phyloP scores from a whole-genome alignment of 108 stramenopile genomes.

The Nitzschia putrida region DNA sequence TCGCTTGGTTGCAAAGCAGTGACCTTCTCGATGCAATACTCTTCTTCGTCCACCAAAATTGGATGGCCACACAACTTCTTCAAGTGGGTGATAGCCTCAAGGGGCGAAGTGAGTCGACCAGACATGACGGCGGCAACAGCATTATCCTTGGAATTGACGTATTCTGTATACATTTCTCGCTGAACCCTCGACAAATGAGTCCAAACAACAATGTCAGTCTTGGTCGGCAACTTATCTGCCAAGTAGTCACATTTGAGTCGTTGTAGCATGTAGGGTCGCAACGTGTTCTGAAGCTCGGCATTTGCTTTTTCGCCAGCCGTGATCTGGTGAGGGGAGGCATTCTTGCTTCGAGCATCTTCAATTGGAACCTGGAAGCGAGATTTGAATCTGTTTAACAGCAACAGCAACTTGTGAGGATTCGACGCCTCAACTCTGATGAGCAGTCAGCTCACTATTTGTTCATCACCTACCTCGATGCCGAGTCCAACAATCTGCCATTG shows the following conservation, averaged over 20 bases:
- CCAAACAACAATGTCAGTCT: slow-evolving; percentile 94
- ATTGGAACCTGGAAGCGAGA: slow-evolving; percentile 72
- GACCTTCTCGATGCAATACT: neutral
- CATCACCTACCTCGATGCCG: slow-evolving; percentile 36
- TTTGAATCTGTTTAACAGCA: slow-evolving; percentile 43
- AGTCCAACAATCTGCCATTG: slow-evolving; percentile 65
- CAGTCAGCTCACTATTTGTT: neutral
- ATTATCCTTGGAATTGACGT: slow-evolving; percentile 65
- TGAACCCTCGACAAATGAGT: slow-evolving; percentile 81
- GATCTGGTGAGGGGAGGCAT: slow-evolving; percentile 61
- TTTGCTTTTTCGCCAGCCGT: slow-evolving; percentile 73
- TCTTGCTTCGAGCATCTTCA: slow-evolving; percentile 70
- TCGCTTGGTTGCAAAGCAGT: neutral
- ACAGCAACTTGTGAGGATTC: neutral
- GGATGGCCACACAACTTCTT: slow-evolving; percentile 84
- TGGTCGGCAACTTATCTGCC: slow-evolving; percentile 80
- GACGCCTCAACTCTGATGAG: neutral
- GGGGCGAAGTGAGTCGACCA: slow-evolving; percentile 51
- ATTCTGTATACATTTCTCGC: slow-evolving; percentile 76
- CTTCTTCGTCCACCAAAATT: slow-evolving; percentile 49
- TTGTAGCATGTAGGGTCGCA: slow-evolving; percentile 88
- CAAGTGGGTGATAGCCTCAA: slow-evolving; percentile 72
- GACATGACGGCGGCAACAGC: slow-evolving; percentile 45
- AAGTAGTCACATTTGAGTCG: slow-evolving; percentile 85
- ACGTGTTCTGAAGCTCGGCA: slow-evolving; percentile 60